These are phyloP conservation scores for Aspergillus alliaceus DNA, from an alignment of 2,329 filamentous ascomycete genomes.

Conservation along the genomic window DNA sequence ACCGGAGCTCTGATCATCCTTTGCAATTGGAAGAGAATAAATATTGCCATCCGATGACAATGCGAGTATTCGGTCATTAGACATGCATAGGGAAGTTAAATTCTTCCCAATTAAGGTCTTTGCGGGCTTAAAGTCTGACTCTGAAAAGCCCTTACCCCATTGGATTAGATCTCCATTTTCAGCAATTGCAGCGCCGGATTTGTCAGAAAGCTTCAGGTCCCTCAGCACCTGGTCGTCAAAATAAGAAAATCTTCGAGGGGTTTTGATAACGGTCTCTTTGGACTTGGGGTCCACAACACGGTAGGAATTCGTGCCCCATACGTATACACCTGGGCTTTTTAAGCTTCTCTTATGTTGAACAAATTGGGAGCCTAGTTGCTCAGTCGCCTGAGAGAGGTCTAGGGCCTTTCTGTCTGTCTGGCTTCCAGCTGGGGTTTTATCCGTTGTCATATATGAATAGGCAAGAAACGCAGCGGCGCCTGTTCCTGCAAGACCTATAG, in stretches of 20 bases:
- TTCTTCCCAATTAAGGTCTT: constrained; percentile 80
- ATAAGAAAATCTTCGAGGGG: constrained; percentile 72
- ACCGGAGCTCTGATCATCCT: constrained; percentile 66
- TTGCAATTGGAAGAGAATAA: constrained; percentile 79
- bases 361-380: constrained; percentile 80
- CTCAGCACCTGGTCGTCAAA: constrained; percentile 83
- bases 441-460: constrained; percentile 31
- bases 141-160: constrained; percentile 80
- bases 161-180: constrained; percentile 88
- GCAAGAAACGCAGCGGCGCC: constrained; percentile 31
- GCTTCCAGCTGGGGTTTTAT: constrained; percentile 17
- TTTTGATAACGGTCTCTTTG: constrained; percentile 74
- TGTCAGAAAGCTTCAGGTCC: constrained; percentile 80
- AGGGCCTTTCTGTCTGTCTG: constrained; percentile 20
- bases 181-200: constrained; percentile 81
- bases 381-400: constrained; percentile 33
- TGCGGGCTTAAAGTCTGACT: constrained; percentile 62
- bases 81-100: constrained; percentile 72
- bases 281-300: constrained; percentile 83
- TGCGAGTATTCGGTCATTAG: constrained; percentile 78
- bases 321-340: constrained; percentile 83
- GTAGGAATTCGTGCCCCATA: constrained; percentile 87
- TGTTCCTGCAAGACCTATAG: constrained; percentile 31
- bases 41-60: constrained; percentile 73
- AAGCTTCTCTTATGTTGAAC: constrained; percentile 81